These are phyloP conservation scores for Colletotrichum shisoi DNA, from an alignment of 2,329 filamentous ascomycete genomes.

Conservation along the genomic window DNA sequence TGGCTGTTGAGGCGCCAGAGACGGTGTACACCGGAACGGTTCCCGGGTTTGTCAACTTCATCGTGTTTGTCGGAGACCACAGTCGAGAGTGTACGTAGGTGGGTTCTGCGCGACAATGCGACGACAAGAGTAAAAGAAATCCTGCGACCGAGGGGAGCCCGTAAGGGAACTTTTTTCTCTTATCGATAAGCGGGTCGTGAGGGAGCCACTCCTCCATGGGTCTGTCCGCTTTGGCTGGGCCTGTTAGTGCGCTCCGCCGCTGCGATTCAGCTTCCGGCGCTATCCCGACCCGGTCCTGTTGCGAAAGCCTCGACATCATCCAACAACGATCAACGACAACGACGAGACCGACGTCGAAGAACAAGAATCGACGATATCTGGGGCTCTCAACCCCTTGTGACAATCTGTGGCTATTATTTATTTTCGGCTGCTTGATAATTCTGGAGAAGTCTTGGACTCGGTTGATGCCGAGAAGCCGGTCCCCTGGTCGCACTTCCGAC, in stretches of 20 bases:
- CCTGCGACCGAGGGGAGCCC: slow-evolving; percentile 20
- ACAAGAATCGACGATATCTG: neutral
- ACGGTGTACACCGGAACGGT: slow-evolving; percentile 93
- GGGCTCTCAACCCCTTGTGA: neutral
- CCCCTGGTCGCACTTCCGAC: slow-evolving; percentile 38
- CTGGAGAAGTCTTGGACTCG: slow-evolving; percentile 27
- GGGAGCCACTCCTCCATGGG: neutral
- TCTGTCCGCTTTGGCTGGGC: slow-evolving; percentile 1
- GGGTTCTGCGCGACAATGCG: slow-evolving; percentile 31
- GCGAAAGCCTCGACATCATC: slow-evolving; percentile 25
- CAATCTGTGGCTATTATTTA: neutral
- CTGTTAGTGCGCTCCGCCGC: slow-evolving; percentile 35
- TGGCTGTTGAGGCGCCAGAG: slow-evolving; percentile 85
- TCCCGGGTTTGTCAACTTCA: slow-evolving; percentile 85
- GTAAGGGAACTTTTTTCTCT: slow-evolving; percentile 32
- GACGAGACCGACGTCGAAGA: neutral
- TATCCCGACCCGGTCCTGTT: slow-evolving; percentile 27
- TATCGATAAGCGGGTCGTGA: slow-evolving; percentile 11
- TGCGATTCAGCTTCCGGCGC: slow-evolving; percentile 28
- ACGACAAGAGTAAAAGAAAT: slow-evolving; percentile 28
- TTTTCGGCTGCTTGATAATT: neutral
- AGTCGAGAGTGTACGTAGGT: slow-evolving; percentile 8
- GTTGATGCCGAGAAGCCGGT: slow-evolving; percentile 37
- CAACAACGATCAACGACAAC: slow-evolving; percentile 12
- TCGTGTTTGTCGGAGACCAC: slow-evolving; percentile 48